A percentile compares a stretch with the other conserved stretches of the same genome.
Evolutionary conservation across 2,329 filamentous ascomycete genomes (phyloP).

Genomic region (Ophiostoma tasmaniense): DNA sequence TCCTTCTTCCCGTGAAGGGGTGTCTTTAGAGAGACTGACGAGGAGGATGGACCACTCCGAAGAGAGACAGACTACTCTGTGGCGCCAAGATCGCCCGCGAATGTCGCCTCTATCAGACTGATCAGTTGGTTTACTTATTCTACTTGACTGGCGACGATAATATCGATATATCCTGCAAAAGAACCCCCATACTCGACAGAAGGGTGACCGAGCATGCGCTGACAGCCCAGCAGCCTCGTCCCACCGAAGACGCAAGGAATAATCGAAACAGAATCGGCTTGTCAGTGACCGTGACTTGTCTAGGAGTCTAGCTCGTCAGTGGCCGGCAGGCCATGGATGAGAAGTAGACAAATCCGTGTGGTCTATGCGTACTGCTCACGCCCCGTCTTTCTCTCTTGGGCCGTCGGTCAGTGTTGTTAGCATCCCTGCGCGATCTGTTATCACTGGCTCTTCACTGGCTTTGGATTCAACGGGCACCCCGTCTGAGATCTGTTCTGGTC

Average conservation of each 20-base stretch:
- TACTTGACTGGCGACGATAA: background rate
- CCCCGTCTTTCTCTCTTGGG: background rate
- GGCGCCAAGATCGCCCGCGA: too few relatives aligned
- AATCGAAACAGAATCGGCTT: background rate
- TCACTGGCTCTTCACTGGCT: background rate
- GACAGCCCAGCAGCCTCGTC: background rate
- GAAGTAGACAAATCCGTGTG: background rate
- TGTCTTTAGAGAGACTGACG: background rate
- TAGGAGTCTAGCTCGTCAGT: background rate
- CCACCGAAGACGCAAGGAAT: background rate
- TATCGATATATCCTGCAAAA: background rate
- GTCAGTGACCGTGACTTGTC: background rate
- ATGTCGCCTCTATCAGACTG: too few relatives aligned
- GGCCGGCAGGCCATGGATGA: background rate
- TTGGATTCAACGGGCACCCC: background rate
- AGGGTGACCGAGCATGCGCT: background rate
- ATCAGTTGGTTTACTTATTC: background rate
- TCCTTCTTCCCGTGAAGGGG: background rate
- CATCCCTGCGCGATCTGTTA: background rate
- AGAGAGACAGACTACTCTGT: background rate
- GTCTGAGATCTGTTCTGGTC: background rate
- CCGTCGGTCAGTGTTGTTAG: background rate
- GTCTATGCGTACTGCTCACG: background rate
- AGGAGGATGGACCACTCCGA: background rate
- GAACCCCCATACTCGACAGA: background rate